These are phyloP conservation scores for Chaetomium cochliodes DNA, from an alignment of 495 filamentous ascomycete species.

Conservation along the genomic window DNA sequence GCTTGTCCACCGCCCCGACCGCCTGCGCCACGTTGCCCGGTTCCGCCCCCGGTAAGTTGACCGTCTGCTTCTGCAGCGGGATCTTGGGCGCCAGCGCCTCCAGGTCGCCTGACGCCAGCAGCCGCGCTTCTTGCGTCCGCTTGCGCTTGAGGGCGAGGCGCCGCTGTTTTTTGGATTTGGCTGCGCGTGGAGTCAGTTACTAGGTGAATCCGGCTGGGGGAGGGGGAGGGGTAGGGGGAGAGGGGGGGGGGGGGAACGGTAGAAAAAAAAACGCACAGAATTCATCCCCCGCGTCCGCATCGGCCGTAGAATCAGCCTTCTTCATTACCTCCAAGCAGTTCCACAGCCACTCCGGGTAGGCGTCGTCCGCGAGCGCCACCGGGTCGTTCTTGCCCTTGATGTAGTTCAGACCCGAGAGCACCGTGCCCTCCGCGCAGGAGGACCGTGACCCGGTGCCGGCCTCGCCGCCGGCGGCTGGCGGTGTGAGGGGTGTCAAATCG, in stretches of 20 bases:
- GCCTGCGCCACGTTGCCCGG: conserved; percentile 57
- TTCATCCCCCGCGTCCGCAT: conserved; percentile 56
- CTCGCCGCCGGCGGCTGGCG: conserved; percentile 11
- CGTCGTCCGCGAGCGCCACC: conserved; percentile 73
- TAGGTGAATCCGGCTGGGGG: too few relatives aligned
- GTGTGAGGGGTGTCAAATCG: conserved; percentile 29
- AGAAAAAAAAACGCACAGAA: conserved; percentile 62
- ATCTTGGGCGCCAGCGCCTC: conserved; percentile 67
- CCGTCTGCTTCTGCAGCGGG: conserved; percentile 77
- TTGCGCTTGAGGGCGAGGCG: conserved; percentile 63
- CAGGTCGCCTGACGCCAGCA: conserved; percentile 63
- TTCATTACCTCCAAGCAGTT: conserved; percentile 60
- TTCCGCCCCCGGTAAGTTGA: conserved; percentile 71
- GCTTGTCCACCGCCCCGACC: conserved; percentile 56
- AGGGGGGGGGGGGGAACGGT: background rate
- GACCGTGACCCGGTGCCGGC: conserved; percentile 33
- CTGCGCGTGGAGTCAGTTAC: conserved; percentile 37
- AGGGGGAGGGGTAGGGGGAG: background rate
- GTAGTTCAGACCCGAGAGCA: conserved; percentile 79
- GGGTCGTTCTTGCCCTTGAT: conserved; percentile 70
- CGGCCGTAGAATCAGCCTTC: conserved; percentile 39
- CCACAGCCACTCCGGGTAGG: conserved; percentile 95
- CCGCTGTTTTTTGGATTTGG: conserved; percentile 78
- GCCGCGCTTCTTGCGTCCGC: conserved; percentile 61
- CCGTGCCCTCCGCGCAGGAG: conserved; percentile 64